A percentile compares a stretch with the other conserved stretches of the same genome.
phyloP scores from a whole-genome alignment of 2,329 filamentous ascomycete species.

The Venturia asperata region DNA sequence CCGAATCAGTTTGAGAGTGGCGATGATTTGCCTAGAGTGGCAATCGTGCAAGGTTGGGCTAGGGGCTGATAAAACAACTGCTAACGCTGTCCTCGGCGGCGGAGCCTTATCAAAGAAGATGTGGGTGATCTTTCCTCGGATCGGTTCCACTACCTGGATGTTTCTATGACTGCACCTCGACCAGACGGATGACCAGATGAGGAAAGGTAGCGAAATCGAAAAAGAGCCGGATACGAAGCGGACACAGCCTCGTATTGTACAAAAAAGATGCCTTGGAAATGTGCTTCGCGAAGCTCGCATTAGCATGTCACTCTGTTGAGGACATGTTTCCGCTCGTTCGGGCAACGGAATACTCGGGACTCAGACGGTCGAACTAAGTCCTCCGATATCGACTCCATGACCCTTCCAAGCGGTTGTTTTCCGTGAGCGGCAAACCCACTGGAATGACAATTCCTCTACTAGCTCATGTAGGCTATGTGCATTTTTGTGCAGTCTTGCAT shows the following conservation, averaged over 20 bases:
- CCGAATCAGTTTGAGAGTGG: neutral
- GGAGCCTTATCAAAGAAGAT: neutral
- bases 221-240: neutral
- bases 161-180: neutral
- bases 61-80: too few relatives aligned
- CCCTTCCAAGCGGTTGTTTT: neutral
- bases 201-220: neutral
- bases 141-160: neutral
- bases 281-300: neutral
- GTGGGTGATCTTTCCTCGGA: neutral
- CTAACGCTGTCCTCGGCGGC: too few relatives aligned
- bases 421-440: neutral
- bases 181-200: neutral
- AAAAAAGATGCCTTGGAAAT: neutral
- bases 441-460: neutral
- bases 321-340: neutral
- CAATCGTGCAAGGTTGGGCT: conserved; percentile 7
- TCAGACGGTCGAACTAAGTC: neutral
- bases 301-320: too few relatives aligned
- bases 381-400: neutral
- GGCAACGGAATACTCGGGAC: neutral
- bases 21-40: conserved; percentile 7
- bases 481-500: too few relatives aligned
- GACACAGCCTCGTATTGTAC: neutral
- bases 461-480: neutral